Percentiles rank a stretch among this genome's conserved stretches.
These are phyloP conservation scores for Cyberlindnera petersonii DNA, from an alignment of 805 yeast species.

Conservation along the genomic window DNA sequence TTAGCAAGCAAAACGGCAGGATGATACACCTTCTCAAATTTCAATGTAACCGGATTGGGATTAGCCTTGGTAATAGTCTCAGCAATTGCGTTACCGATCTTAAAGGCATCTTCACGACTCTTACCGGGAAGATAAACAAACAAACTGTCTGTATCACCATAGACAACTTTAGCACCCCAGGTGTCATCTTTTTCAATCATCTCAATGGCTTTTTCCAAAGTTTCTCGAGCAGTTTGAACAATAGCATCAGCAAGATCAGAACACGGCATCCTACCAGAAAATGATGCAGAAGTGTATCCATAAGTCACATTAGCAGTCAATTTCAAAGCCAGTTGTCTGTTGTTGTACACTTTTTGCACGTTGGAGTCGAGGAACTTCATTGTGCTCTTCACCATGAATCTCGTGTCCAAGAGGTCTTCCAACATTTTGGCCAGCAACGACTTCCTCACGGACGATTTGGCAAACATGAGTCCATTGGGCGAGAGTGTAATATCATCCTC, in stretches of 20 bases:
- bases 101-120: conserved; percentile 71
- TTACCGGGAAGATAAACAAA: conserved; percentile 89
- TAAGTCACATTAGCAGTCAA: conserved; percentile 93
- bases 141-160: conserved; percentile 94
- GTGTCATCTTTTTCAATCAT: conserved; percentile 53
- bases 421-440: conserved; percentile 82
- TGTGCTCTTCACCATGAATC: conserved; percentile 74
- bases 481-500: conserved; percentile 59
- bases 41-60: conserved; percentile 78
- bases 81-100: conserved; percentile 69
- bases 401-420: conserved; percentile 71
- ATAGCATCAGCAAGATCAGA: conserved; percentile 93
- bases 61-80: conserved; percentile 54
- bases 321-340: conserved; percentile 82
- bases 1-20: conserved; percentile 82
- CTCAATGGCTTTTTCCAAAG: conserved; percentile 64
- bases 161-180: conserved; percentile 91
- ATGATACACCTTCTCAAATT: conserved; percentile 89
- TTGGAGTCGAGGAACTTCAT: conserved; percentile 55
- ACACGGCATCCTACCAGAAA: conserved; percentile 96
- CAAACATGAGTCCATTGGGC: conserved; percentile 86
- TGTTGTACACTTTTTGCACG: conserved; percentile 55
- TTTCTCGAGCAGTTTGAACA: conserved; percentile 87
- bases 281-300: conserved; percentile 93
- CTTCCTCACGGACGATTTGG: conserved; percentile 57